phyloP scores from a whole-genome alignment of 306 rosid genomes.

The Dicorynia guianensis region DNA sequence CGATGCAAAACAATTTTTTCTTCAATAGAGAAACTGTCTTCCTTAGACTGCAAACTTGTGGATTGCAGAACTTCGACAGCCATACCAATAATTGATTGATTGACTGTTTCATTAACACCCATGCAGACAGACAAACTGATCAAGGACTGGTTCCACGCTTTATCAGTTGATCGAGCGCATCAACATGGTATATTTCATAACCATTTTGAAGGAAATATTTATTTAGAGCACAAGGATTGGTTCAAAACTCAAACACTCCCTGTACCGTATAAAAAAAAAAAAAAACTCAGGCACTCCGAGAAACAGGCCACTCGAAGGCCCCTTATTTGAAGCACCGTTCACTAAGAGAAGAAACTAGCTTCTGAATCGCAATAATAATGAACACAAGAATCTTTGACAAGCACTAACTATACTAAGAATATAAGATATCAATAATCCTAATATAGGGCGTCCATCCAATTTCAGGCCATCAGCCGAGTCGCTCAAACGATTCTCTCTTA shows the following conservation, averaged over 20 bases:
- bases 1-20: no score
- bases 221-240: conserved; percentile 16
- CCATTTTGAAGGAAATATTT: neutral
- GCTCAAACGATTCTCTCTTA: conserved; percentile 40
- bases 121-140: neutral
- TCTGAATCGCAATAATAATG: conserved; percentile 36
- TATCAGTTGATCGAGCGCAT: neutral
- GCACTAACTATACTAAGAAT: conserved; percentile 42
- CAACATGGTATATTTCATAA: conserved; percentile 1
- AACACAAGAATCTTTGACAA: conserved; percentile 43
- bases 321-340: conserved; percentile 19
- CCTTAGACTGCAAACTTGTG: neutral
- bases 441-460: conserved; percentile 40
- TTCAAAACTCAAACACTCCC: conserved; percentile 34
- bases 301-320: conserved; percentile 13
- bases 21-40: neutral
- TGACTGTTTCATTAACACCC: neutral
- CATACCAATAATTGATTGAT: no score
- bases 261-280: no score
- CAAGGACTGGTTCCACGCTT: neutral
- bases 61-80: no score
- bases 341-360: conserved; percentile 38
- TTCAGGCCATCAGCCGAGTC: conserved; percentile 34
- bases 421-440: conserved; percentile 43
- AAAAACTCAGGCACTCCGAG: conserved; percentile 27